A percentile compares a stretch with the other conserved stretches of the same genome.
phyloP scores from a whole-genome alignment of 345 rosid species.

The Citrus sinensis region DVS_A1.0 CM039163.1:5377001-5377500 shows the following conservation, averaged over 20 bases:
- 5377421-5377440: background rate
- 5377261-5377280: slow-evolving; percentile 31
- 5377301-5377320: slow-evolving; percentile 19
- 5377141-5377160: slow-evolving; percentile 32
- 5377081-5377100: too few species aligned
- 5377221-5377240: slow-evolving; percentile 15
- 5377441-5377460: too few species aligned
- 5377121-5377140: slow-evolving; percentile 12
- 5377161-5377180: slow-evolving; percentile 14
- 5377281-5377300: slow-evolving; percentile 32
- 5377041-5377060: background rate
- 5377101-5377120: too few species aligned
- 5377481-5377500: too few species aligned
- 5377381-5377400: background rate
- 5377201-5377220: slow-evolving; percentile 32
- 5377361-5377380: background rate
- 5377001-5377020: slow-evolving; percentile 30
- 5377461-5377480: too few species aligned
- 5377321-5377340: background rate
- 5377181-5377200: slow-evolving; percentile 19
- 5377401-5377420: too few species aligned
- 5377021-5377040: slow-evolving; percentile 24
- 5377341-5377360: background rate
- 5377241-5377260: slow-evolving; percentile 27
- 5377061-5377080: too few species aligned